Evolutionary conservation across 1,284 basidiomycete species (phyloP), one percentile per base, ranked within the genome.

Genomic region (Ceratobasidium sp.): DNA sequence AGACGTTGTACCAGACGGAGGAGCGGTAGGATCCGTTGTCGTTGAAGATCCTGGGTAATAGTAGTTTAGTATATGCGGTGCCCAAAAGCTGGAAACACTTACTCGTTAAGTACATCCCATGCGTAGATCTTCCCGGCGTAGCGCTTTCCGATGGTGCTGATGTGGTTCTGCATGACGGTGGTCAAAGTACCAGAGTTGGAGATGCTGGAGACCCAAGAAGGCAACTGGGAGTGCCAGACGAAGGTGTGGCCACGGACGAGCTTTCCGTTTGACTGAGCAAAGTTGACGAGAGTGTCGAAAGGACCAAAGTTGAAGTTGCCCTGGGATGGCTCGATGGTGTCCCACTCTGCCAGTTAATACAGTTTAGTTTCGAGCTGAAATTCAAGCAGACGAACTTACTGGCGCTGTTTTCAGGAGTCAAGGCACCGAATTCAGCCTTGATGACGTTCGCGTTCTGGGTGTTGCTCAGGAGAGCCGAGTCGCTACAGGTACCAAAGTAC

Each of bases 81-180:
- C 9, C n/a, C n/a, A 51, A n/a, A 19, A 6, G 24, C 16, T 22
- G 4, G 24, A 51, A 7, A 16, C 48, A 6, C 16, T 51, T 51
- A 51, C 48, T 59, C 83, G 81, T 83, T 84, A 77, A 80, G 63
- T 9, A 84, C 83, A 77, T 84, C 84, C 84, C 84, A 84, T 80
- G 83, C 74, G 74, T 83, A 84, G 39, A 74, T 59, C 62, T 74
- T 74, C 2, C 73, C 73, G 41, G 31, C 56, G 62, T 74, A 74
- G 0, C 73, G 73, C 1, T 13, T 39, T 11, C 19, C 61, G 13
- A 65, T 66, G 2, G 37, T 56, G 8, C 27, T 56, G 22, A 74
- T 22, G 31, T 74, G 73, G 62, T 65, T 74, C 22, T 74, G 61
- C 16, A 74, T 64, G 11, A 65, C 73, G 1, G 61, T 22, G 29